phyloP scores from a whole-genome alignment of 305 asterid genomes.

The Rubia tinctorum region DNA sequence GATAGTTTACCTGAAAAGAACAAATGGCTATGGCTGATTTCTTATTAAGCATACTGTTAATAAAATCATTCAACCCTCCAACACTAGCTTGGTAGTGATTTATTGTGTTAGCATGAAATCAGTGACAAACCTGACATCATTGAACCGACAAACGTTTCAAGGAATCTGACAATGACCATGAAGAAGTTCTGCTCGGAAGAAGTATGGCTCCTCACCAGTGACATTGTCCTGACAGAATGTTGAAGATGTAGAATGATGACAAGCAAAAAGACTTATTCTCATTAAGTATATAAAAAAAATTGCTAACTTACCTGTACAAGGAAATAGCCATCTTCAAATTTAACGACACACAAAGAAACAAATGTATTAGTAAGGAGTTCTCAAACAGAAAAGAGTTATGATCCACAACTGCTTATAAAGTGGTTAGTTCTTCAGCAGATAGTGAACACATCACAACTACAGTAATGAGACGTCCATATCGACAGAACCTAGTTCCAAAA shows the following conservation, averaged over 20 bases:
- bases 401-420: constrained; percentile 3
- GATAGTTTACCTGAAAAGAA: no score
- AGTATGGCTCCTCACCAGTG: constrained; percentile 80
- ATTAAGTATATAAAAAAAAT: constrained; percentile 17
- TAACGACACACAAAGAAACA: constrained; percentile 28
- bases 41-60: not conserved
- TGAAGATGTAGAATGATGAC: constrained; percentile 12
- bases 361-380: constrained; percentile 19
- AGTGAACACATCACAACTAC: not conserved
- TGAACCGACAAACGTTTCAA: constrained; percentile 95
- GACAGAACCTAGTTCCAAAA: constrained; percentile 4
- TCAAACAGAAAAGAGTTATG: not conserved
- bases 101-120: constrained; percentile 1
- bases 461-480: constrained; percentile 7
- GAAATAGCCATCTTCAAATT: constrained; percentile 96
- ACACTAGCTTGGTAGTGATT: not conserved
- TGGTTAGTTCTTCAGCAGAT: not conserved
- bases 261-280: constrained; percentile 17
- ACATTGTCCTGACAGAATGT: constrained; percentile 72
- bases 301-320: constrained; percentile 75
- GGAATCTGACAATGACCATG: constrained; percentile 87
- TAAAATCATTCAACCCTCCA: not conserved
- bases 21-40: not conserved
- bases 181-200: constrained; percentile 73
- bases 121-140: constrained; percentile 78